A percentile compares a stretch with the other conserved stretches of the same genome.
These are phyloP conservation scores for Rhizomucor miehei DNA, from an alignment of 371 early-diverging fungal genomes.

Conservation along the genomic window DNA sequence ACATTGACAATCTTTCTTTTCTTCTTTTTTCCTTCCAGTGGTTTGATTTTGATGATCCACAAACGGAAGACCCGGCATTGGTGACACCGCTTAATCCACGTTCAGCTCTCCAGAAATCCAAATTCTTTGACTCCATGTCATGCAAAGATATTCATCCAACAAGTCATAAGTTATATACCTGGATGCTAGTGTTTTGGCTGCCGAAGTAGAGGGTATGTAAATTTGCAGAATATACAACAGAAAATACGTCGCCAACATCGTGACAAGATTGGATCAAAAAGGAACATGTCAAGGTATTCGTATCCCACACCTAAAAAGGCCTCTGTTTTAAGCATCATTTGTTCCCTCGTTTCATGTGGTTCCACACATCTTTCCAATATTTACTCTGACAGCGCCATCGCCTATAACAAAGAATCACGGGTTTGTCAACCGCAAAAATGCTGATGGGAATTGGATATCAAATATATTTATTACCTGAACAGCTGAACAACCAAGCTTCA, in stretches of 20 bases:
- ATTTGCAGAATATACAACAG: conserved; percentile 57
- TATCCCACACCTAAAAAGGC: conserved; percentile 71
- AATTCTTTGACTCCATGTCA: conserved; percentile 38
- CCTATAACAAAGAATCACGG: conserved; percentile 28
- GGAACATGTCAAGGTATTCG: conserved; percentile 54
- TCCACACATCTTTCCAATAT: neutral
- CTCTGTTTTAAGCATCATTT: too few species aligned
- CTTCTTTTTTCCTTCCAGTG: conserved; percentile 30
- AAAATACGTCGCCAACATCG: conserved; percentile 77
- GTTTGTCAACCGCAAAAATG: too few species aligned
- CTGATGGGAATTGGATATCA: too few species aligned
- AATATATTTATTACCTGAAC: conserved; percentile 62
- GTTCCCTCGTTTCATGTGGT: neutral
- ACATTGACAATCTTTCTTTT: too few species aligned
- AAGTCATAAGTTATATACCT: conserved; percentile 45
- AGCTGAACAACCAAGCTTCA: conserved; percentile 64
- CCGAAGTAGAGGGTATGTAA: conserved; percentile 67
- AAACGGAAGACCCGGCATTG: conserved; percentile 40
- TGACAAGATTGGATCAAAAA: conserved; percentile 70
- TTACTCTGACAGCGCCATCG: conserved; percentile 68
- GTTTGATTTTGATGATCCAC: conserved; percentile 58
- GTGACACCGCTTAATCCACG: conserved; percentile 11
- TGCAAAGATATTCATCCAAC: conserved; percentile 8
- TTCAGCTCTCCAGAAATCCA: conserved; percentile 28
- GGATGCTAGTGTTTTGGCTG: conserved; percentile 81